These are phyloP conservation scores for Halenospora varia DNA, from an alignment of 495 filamentous ascomycete genomes.

Conservation along the genomic window DNA sequence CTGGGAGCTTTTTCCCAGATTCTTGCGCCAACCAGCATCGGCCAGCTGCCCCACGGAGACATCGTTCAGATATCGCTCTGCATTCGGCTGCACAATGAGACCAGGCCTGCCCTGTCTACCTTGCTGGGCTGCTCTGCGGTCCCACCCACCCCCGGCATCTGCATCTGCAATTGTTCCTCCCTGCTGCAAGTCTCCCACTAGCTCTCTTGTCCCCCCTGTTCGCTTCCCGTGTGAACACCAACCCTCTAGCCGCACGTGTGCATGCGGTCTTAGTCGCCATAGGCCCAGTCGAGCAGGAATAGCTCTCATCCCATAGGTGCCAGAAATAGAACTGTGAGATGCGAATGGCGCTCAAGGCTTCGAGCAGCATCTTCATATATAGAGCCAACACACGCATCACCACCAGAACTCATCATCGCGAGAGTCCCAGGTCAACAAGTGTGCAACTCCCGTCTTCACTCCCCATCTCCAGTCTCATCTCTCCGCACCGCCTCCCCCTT, in stretches of 20 bases:
- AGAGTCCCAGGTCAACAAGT: slow-evolving; percentile 21
- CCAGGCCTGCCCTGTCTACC: not conserved
- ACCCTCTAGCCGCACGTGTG: slow-evolving; percentile 24
- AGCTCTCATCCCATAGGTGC: slow-evolving; percentile 14
- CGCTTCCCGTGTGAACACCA: not conserved
- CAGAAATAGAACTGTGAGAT: slow-evolving; percentile 19
- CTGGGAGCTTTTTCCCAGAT: too few species aligned
- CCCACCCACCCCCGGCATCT: not conserved
- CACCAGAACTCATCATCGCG: slow-evolving; percentile 9
- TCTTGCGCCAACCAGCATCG: not conserved
- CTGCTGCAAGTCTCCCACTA: not conserved
- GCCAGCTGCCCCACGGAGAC: not conserved
- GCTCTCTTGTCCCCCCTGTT: not conserved
- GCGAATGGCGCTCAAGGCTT: slow-evolving; percentile 14
- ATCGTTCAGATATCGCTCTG: not conserved
- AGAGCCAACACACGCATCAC: slow-evolving; percentile 15
- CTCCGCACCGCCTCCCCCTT: slow-evolving; percentile 4
- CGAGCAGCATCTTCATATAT: slow-evolving; percentile 19
- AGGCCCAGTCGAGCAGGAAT: slow-evolving; percentile 17
- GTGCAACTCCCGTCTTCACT: slow-evolving; percentile 11
- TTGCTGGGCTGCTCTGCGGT: not conserved
- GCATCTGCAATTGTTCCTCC: not conserved
- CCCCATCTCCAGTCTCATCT: slow-evolving; percentile 4
- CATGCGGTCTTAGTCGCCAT: slow-evolving; percentile 6
- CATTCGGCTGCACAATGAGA: not conserved